Evolutionary conservation across 2,329 filamentous ascomycete species (phyloP).

Genomic region (Mariannaea elegans): DNA sequence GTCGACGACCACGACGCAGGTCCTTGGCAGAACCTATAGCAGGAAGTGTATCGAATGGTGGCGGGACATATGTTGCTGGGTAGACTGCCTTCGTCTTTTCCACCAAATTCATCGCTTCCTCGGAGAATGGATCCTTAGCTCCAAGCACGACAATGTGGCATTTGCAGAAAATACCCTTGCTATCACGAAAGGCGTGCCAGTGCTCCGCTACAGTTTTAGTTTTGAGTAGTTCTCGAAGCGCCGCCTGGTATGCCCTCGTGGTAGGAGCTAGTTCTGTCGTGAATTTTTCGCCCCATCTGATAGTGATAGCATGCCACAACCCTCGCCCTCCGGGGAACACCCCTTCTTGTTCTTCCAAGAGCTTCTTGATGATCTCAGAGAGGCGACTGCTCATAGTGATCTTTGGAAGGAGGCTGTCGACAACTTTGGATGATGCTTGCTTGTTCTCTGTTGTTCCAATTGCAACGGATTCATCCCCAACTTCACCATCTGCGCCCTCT

Average conservation of each 20-base stretch:
- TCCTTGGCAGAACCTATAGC: slow-evolving; percentile 31
- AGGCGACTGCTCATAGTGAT: slow-evolving; percentile 30
- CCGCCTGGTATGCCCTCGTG: slow-evolving; percentile 49
- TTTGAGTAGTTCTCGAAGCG: slow-evolving; percentile 50
- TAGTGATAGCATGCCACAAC: slow-evolving; percentile 58
- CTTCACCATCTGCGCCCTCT: neutral
- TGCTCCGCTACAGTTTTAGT: slow-evolving; percentile 49
- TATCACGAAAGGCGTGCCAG: slow-evolving; percentile 54
- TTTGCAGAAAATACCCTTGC: slow-evolving; percentile 53
- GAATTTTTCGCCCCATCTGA: slow-evolving; percentile 55
- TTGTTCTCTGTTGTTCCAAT: slow-evolving; percentile 7
- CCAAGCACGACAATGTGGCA: slow-evolving; percentile 56
- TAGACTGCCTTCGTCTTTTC: slow-evolving; percentile 57
- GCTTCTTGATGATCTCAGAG: slow-evolving; percentile 39
- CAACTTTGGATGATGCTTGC: slow-evolving; percentile 10
- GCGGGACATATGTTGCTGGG: slow-evolving; percentile 46
- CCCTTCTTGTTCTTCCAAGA: slow-evolving; percentile 48
- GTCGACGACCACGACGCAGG: slow-evolving; percentile 44
- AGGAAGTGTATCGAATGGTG: slow-evolving; percentile 31
- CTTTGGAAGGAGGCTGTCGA: slow-evolving; percentile 29
- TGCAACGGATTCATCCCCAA: neutral
- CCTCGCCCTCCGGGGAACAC: slow-evolving; percentile 61
- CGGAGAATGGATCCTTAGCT: slow-evolving; percentile 52
- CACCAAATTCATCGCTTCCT: slow-evolving; percentile 54
- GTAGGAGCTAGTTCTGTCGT: slow-evolving; percentile 51